A percentile compares a stretch with the other conserved stretches of the same genome.
Conservation (phyloP, 192 early-diverging fungal species). For the Cladochytrium replicatum region DNA sequence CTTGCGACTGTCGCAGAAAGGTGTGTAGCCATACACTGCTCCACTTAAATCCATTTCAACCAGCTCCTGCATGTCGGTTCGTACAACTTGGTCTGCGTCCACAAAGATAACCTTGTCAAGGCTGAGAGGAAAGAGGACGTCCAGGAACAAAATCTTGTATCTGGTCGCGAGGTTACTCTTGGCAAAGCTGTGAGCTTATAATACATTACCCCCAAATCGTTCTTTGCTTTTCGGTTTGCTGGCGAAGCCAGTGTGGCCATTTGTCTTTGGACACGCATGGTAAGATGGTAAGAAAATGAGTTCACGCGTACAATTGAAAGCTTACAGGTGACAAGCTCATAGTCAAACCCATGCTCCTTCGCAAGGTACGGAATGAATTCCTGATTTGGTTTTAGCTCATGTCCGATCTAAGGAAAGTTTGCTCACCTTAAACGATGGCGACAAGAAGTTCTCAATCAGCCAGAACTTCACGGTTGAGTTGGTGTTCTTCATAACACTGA, state of each 20-base stretch:
- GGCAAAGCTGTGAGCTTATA: not conserved
- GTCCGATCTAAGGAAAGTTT: slow-evolving; percentile 3
- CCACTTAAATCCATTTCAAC: slow-evolving; percentile 86
- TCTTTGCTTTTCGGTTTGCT: slow-evolving; percentile 88
- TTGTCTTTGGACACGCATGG: no score
- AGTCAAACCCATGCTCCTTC: slow-evolving; percentile 76
- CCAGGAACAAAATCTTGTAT: slow-evolving; percentile 97
- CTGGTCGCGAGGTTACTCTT: slow-evolving; percentile 8
- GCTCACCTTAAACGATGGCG: slow-evolving; percentile 83
- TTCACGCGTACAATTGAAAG: no score
- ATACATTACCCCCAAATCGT: slow-evolving; percentile 79
- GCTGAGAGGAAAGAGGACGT: slow-evolving; percentile 89
- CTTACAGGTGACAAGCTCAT: slow-evolving; percentile 84
- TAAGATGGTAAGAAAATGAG: not conserved
- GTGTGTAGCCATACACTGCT: slow-evolving; percentile 93
- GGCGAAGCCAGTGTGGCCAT: slow-evolving; percentile 94
- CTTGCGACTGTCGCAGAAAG: slow-evolving; percentile 82
- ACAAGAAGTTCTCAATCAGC: slow-evolving; percentile 97
- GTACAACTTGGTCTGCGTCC: slow-evolving; percentile 92
- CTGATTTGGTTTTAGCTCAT: slow-evolving; percentile 18
- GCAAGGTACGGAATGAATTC: slow-evolving; percentile 86
- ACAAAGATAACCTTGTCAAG: slow-evolving; percentile 96
- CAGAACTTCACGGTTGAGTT: slow-evolving; percentile 92
- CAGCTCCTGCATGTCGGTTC: slow-evolving; percentile 88
- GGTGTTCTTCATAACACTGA: slow-evolving; percentile 81